Evolutionary conservation across 345 rosid species (phyloP), one percentile per base, ranked within the genome.

Genomic region (Sisymbrium irio): DNA sequence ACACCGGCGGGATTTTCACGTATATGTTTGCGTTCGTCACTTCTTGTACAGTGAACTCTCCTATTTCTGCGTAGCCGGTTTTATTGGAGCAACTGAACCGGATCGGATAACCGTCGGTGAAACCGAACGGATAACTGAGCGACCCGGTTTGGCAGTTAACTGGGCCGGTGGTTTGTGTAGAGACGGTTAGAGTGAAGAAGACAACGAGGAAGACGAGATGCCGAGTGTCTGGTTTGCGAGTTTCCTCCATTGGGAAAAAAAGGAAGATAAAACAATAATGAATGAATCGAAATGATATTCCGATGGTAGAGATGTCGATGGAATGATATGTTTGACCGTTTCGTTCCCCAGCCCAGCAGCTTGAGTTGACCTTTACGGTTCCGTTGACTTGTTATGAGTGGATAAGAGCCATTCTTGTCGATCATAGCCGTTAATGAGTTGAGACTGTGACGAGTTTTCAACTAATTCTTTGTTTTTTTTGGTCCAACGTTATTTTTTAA

Each of bases 61-160:
- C 62, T 25, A 57, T 57, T 3, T 5, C 42, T 2, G 42, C 62
- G 7, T 15, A 3, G 14, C 22, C 61, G n/a, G 42, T 33, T 18
- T 33, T 33, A 9, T 17, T 2, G 1, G 62, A 57, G 62, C 62
- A 57, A 2, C 33, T 33, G 42, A 57, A 33, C 5, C 27, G 86
- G 74, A 92, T 88, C 3, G 70, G 80, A 69, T 83, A 57, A 87
- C 64, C 81, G 0, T 78, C 10, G 15, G 92, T 79, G 80, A 85
- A 85, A 9, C 98, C 96, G 35, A 92, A 89, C 2, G 98, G 98
- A 46, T 81, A 88, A 0, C 41, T 54, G 0, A 83, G 71, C 0
- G 1, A 20, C 44, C 44, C 45, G 65, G 9, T 2, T n/a, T 81
- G 73, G 33, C 98, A 88, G 9, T 60, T 58, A 59, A 49, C 30